These are phyloP conservation scores for Aspergillus sp. DNA, from an alignment of 2,329 filamentous ascomycete genomes.

Conservation along the genomic window DNA sequence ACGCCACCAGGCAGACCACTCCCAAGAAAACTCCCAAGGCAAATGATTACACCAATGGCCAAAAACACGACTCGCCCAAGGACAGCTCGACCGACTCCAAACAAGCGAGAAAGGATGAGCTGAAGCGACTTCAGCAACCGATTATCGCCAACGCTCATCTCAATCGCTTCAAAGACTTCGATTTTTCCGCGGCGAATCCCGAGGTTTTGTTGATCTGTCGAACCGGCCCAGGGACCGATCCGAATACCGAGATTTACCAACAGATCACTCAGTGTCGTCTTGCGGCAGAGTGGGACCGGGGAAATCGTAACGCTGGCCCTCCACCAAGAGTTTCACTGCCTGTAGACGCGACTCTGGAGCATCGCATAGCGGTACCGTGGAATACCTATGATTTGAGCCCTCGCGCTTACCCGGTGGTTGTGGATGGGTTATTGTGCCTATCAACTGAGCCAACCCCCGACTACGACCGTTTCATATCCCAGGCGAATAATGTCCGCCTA, in stretches of 20 bases:
- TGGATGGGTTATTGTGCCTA: constrained; percentile 11
- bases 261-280: constrained; percentile 12
- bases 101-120: constrained; percentile 6
- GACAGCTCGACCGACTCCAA: too few species aligned
- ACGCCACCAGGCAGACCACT: too few species aligned
- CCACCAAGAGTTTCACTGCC: background rate
- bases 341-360: too few species aligned
- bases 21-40: background rate
- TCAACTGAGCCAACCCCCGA: constrained; percentile 11
- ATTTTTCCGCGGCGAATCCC: constrained; percentile 13
- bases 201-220: constrained; percentile 22
- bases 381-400: constrained; percentile 13
- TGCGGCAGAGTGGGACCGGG: background rate
- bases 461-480: constrained; percentile 6
- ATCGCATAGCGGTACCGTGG: constrained; percentile 7
- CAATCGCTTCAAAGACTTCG: constrained; percentile 8
- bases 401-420: constrained; percentile 15
- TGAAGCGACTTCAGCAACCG: constrained; percentile 20
- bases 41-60: background rate
- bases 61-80: background rate
- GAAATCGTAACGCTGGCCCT: background rate
- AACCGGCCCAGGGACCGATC: constrained; percentile 28
- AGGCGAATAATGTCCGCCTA: background rate
- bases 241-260: constrained; percentile 18
- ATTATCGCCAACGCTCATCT: constrained; percentile 16